phyloP scores from a whole-genome alignment of 2,329 filamentous ascomycete genomes.

The Monilinia laxa region DNA sequence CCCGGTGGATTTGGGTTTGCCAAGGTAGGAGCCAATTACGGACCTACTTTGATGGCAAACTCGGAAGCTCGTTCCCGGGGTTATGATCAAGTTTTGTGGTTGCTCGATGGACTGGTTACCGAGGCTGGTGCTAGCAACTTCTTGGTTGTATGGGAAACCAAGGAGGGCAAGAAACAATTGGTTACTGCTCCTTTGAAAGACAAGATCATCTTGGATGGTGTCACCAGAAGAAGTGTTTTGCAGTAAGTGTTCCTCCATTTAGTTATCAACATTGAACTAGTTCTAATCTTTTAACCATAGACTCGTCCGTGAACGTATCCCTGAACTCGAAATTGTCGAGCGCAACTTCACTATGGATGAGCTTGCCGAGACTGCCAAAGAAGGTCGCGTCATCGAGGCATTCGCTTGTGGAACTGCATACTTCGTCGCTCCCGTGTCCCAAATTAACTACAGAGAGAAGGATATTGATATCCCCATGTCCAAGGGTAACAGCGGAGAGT shows the following conservation, averaged over 20 bases:
- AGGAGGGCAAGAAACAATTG: constrained; percentile 64
- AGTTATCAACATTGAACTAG: not conserved
- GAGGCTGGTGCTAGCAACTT: constrained; percentile 93
- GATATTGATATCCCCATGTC: constrained; percentile 63
- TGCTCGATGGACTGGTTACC: constrained; percentile 80
- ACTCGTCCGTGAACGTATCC: constrained; percentile 22
- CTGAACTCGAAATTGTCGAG: constrained; percentile 68
- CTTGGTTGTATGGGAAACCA: constrained; percentile 75
- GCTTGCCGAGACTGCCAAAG: constrained; percentile 66
- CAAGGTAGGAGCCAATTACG: constrained; percentile 93
- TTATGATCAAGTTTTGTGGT: constrained; percentile 91
- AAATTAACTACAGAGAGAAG: constrained; percentile 65
- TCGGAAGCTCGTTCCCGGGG: constrained; percentile 70
- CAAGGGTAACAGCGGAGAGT: constrained; percentile 52
- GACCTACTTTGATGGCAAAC: constrained; percentile 76
- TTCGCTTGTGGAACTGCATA: constrained; percentile 86
- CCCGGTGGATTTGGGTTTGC: constrained; percentile 89
- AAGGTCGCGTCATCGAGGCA: constrained; percentile 77
- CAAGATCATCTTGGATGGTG: constrained; percentile 81
- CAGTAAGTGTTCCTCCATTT: constrained; percentile 55
- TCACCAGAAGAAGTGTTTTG: constrained; percentile 79
- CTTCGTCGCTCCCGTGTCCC: constrained; percentile 68
- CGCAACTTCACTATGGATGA: constrained; percentile 79
- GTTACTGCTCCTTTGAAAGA: constrained; percentile 82
- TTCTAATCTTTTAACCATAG: constrained; percentile 1